Percentiles rank a stretch among this genome's conserved stretches.
phyloP scores from a whole-genome alignment of 1,139 yeast genomes.

The Debaryomyces subglobosus region DNA sequence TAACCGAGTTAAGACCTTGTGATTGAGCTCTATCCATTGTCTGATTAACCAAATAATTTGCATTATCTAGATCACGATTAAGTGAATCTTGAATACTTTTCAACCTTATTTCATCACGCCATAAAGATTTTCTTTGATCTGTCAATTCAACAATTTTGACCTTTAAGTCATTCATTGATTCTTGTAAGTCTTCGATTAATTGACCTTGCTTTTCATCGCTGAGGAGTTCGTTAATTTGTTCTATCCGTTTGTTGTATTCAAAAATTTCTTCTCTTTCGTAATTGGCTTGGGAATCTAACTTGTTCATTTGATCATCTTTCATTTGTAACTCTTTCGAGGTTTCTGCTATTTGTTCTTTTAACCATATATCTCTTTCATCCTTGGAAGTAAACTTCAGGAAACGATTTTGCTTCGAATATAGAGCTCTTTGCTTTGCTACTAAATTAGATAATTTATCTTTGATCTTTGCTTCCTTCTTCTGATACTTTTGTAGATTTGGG shows the following conservation, averaged over 20 bases:
- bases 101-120: conserved; percentile 79
- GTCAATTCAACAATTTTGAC: conserved; percentile 45
- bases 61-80: conserved; percentile 55
- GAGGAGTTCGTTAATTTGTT: conserved; percentile 36
- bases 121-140: conserved; percentile 70
- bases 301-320: conserved; percentile 28
- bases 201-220: conserved; percentile 21
- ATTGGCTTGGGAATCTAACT: conserved; percentile 23
- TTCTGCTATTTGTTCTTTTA: conserved; percentile 38
- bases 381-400: conserved; percentile 59
- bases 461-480: conserved; percentile 41
- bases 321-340: conserved; percentile 22
- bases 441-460: conserved; percentile 47
- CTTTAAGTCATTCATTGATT: conserved; percentile 42
- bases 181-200: conserved; percentile 31
- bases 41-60: conserved; percentile 63
- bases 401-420: conserved; percentile 77
- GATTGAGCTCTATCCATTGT: conserved; percentile 77
- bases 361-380: conserved; percentile 70
- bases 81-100: conserved; percentile 60
- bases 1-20: conserved; percentile 70
- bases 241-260: conserved; percentile 43
- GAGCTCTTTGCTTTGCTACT: conserved; percentile 58
- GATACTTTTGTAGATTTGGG: conserved; percentile 49
- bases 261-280: conserved; percentile 20